Conservation (phyloP, 306 rosid species). For the Abrus precatorius region DNA sequence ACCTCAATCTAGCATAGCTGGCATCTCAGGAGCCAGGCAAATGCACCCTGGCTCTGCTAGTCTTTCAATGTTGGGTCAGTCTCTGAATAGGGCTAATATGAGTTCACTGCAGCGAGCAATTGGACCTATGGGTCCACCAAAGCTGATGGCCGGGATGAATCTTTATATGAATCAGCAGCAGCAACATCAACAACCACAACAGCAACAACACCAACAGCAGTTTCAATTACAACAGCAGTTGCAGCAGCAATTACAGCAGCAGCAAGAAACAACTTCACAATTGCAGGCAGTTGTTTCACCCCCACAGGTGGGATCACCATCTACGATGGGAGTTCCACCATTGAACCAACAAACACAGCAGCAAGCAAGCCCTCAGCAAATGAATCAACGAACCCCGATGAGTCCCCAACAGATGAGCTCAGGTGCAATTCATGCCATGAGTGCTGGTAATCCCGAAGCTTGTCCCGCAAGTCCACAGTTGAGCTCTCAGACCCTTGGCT, state of each 20-base stretch:
- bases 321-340: conserved; percentile 82
- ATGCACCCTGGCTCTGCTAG: conserved; percentile 71
- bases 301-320: conserved; percentile 92
- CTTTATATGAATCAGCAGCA: conserved; percentile 79
- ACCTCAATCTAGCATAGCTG: conserved; percentile 71
- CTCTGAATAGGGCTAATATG: conserved; percentile 69
- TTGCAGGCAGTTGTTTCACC: conserved; percentile 87
- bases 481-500: conserved; percentile 94
- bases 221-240: conserved; percentile 49
- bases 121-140: conserved; percentile 92
- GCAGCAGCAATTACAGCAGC: conserved; percentile 65
- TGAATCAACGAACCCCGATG: conserved; percentile 95
- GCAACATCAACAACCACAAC: conserved; percentile 51
- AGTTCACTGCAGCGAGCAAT: conserved; percentile 73
- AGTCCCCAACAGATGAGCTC: conserved; percentile 93
- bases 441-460: conserved; percentile 89
- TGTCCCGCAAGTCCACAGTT: conserved; percentile 98
- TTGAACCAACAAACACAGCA: conserved; percentile 78
- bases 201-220: conserved; percentile 47
- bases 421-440: conserved; percentile 83
- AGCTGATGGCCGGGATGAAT: conserved; percentile 69
- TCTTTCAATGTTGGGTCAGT: conserved; percentile 76
- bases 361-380: conserved; percentile 89
- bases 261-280: conserved; percentile 76
- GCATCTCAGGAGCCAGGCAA: conserved; percentile 80